Evolutionary conservation across 352 stramenopile genomes (phyloP).

Genomic region (Pythium myriotylum): DNA sequence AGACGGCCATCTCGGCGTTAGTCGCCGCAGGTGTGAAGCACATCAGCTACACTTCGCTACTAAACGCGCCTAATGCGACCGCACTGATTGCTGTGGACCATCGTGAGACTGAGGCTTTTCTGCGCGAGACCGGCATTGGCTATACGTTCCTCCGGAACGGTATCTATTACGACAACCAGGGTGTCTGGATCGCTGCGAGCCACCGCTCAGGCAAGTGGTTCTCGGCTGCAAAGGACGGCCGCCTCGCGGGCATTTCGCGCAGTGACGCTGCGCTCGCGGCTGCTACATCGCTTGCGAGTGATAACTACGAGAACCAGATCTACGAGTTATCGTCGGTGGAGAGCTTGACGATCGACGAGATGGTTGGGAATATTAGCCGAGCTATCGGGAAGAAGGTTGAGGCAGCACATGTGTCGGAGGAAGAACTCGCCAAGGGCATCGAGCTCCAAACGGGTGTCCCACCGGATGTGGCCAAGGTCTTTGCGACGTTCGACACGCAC

Average conservation of each 20-base stretch:
- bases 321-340: neutral
- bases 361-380: neutral
- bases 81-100: neutral
- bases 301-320: neutral
- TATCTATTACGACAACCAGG: conserved; percentile 23
- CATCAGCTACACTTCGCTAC: conserved; percentile 24
- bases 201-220: conserved; percentile 3
- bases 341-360: conserved; percentile 7
- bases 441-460: neutral
- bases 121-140: conserved; percentile 8
- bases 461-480: conserved; percentile 4
- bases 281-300: neutral
- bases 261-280: conserved; percentile 6
- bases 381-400: neutral
- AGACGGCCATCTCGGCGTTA: conserved; percentile 1
- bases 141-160: conserved; percentile 27
- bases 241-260: neutral
- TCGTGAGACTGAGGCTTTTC: conserved; percentile 10
- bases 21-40: conserved; percentile 11
- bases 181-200: conserved; percentile 8
- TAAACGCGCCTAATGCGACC: conserved; percentile 3
- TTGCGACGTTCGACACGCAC: conserved; percentile 26
- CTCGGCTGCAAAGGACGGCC: neutral
- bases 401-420: conserved; percentile 6
- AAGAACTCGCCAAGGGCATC: conserved; percentile 2